Evolutionary conservation across 768 basidiomycete species (phyloP).

Genomic region (Sutorius australiensis): DNA sequence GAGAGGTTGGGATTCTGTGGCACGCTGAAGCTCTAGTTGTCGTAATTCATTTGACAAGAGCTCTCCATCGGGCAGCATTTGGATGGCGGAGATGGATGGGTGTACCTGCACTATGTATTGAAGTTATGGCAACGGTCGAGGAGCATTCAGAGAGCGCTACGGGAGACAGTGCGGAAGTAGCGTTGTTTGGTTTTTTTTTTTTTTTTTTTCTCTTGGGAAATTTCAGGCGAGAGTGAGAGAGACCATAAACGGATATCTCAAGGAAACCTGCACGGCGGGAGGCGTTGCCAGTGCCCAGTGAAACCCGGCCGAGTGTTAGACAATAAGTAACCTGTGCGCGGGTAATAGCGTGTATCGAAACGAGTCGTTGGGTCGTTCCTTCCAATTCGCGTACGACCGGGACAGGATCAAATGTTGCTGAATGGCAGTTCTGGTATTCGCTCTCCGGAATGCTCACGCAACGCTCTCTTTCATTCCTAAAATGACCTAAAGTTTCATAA

Average conservation of each 20-base stretch:
- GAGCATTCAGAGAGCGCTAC: background rate
- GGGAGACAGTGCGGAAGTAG: background rate
- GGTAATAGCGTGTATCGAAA: background rate
- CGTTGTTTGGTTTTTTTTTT: background rate
- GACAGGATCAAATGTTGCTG: slow-evolving; percentile 3
- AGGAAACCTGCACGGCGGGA: slow-evolving; percentile 9
- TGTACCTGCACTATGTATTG: background rate
- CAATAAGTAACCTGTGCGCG: slow-evolving; percentile 19
- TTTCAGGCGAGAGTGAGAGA: background rate
- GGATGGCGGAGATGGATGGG: background rate
- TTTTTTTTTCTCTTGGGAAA: background rate
- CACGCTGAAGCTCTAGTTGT: slow-evolving; percentile 38
- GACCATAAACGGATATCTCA: slow-evolving; percentile 25
- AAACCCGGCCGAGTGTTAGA: slow-evolving; percentile 2
- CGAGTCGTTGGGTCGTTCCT: slow-evolving; percentile 5
- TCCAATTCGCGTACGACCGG: slow-evolving; percentile 12
- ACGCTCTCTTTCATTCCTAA: slow-evolving; percentile 30
- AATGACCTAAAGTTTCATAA: slow-evolving; percentile 34
- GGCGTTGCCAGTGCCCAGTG: background rate
- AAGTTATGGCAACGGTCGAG: background rate
- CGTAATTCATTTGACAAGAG: slow-evolving; percentile 46
- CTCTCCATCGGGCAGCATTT: slow-evolving; percentile 34
- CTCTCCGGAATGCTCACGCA: slow-evolving; percentile 12
- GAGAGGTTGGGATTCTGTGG: slow-evolving; percentile 2
- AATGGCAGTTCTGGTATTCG: background rate